Conservation (phyloP, 129 eudicot genomes). For the Escallonia rubra region DNA sequence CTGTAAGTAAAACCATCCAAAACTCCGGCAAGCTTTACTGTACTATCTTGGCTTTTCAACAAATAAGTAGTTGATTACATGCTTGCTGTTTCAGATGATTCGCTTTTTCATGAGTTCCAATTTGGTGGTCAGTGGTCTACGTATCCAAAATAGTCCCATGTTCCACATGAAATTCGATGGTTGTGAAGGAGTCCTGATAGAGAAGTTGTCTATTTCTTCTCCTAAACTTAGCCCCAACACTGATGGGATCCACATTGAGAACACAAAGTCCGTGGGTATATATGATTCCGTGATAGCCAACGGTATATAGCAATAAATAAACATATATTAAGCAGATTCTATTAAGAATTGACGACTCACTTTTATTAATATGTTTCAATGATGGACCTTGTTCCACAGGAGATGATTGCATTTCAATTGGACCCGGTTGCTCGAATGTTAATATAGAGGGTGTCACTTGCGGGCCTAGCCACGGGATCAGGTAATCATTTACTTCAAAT, state of each 20-base stretch:
- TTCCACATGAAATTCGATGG: slow-evolving; percentile 98
- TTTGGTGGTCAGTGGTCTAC: slow-evolving; percentile 48
- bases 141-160: slow-evolving; percentile 85
- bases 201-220: slow-evolving; percentile 68
- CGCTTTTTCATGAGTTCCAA: slow-evolving; percentile 92
- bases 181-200: slow-evolving; percentile 79
- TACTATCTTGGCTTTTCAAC: background rate
- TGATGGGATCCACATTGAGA: slow-evolving; percentile 87
- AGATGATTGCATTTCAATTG: slow-evolving; percentile 96
- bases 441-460: slow-evolving; percentile 76
- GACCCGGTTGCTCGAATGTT: slow-evolving; percentile 77
- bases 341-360: no score
- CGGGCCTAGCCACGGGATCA: slow-evolving; percentile 96
- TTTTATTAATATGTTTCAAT: background rate
- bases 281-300: slow-evolving; percentile 76
- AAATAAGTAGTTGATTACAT: background rate
- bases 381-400: slow-evolving; percentile 32
- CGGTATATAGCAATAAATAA: slow-evolving; percentile 29
- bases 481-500: slow-evolving; percentile 25
- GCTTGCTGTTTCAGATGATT: slow-evolving; percentile 45
- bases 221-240: slow-evolving; percentile 94
- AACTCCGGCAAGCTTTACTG: background rate
- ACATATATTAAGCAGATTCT: background rate
- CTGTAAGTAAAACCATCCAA: slow-evolving; percentile 46
- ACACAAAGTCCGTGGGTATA: slow-evolving; percentile 76